Conservation (phyloP, 2,329 filamentous ascomycete species). For the Aspergillus neoniger region DNA sequence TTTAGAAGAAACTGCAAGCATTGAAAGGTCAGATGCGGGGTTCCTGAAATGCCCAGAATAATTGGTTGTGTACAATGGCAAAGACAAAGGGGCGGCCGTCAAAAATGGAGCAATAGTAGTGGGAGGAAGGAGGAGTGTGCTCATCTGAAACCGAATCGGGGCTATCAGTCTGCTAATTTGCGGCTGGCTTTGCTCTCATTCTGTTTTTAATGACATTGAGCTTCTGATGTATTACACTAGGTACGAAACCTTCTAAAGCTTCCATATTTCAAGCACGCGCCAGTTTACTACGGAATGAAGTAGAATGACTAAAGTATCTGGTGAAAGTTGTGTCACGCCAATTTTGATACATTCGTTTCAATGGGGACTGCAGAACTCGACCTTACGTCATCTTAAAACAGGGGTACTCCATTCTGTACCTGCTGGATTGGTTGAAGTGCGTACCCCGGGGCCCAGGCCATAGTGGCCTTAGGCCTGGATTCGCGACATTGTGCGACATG, state of each 20-base stretch:
- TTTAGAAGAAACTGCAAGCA: constrained; percentile 7
- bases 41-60: not conserved
- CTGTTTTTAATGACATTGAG: not conserved
- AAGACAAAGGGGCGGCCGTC: not conserved
- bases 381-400: constrained; percentile 7
- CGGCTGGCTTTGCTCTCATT: not conserved
- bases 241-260: not conserved
- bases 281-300: not conserved
- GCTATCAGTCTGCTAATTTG: constrained; percentile 5
- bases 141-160: constrained; percentile 3
- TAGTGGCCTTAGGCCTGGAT: not conserved
- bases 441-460: not conserved
- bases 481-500: not conserved
- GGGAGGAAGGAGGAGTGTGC: not conserved
- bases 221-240: not conserved
- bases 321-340: no score
- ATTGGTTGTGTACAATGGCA: not conserved
- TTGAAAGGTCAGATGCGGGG: not conserved
- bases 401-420: not conserved
- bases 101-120: not conserved
- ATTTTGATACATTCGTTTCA: not conserved
- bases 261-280: not conserved
- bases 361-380: not conserved
- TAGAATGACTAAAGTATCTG: not conserved
- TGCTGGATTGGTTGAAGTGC: not conserved